Evolutionary conservation across 345 rosid species (phyloP), one percentile per base, ranked within the genome.

Genomic region (Dimocarpus longan): DNA sequence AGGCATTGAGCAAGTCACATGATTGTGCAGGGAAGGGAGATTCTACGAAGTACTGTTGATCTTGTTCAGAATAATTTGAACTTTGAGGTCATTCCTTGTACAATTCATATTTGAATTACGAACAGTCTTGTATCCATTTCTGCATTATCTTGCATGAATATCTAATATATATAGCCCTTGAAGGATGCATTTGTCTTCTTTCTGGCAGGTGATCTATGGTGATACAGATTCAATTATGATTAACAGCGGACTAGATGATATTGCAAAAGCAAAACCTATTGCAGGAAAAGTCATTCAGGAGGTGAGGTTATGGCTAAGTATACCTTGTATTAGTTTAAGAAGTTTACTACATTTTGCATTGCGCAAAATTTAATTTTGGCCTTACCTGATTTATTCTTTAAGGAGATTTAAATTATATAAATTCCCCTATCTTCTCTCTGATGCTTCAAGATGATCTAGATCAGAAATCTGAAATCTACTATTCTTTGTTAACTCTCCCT

Each of bases 191-290:
- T 48, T 76, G 46, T 84, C 70, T 82, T 86, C 54, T 69, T 66
- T 78, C 46, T 85, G 78, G 66, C 92, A 96, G 98, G 99, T 96
- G 21, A 90, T 96, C 54, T 94, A 96, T 76, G 99, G 99, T 76
- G 99, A 96, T 81, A 96, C 99, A 16, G 99, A 96, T 89, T 96
- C 99, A 77, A 96, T 96, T 81, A 96, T 96, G 99, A 92, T 94
- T 84, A 85, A 96, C 83, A 96, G 92, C 78, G 98, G 98, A 76
- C 87, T 94, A 40, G 97, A 96, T 79, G 97, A 96, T 82, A 82
- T 91, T 71, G 75, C 85, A 73, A 88, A 93, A 87, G 99, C 92
- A 82, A 93, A 90, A 79, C 86, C 87, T 75, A 91, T 93, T 76
- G 91, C 97, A n/a, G 78, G 91, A 68, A 94, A 92, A 86, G 97